Evolutionary conservation across 257 asterid species (phyloP), one percentile per base, ranked within the genome.

Genomic region (Nicotiana noctiflora): DNA sequence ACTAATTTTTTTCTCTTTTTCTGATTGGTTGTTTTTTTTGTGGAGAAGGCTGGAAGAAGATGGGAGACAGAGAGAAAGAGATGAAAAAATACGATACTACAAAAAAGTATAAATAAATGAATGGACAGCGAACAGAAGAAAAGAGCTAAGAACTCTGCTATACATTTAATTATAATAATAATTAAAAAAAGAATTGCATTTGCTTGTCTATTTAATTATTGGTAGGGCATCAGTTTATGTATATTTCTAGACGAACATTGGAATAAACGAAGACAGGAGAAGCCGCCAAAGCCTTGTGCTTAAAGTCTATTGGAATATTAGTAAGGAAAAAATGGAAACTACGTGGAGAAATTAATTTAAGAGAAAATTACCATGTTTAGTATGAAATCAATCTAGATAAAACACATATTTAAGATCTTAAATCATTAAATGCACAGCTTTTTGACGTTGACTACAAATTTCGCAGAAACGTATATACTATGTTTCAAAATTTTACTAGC

Each of bases 61-160:
- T 17, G 79, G 80, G 84, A 59, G 85, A 61, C 66, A 79, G 84
- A 74, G 65, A 68, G 81, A 52, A n/a, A 13, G 84, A 49, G 62
- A 34, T 46, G 78, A 56, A 64, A 27, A 79, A 18, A 46, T 62
- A 44, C 53, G 68, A 78, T 78, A 78, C 37, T 40, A 78, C 70
- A 46, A 44, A 79, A 60, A 44, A 37, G 72, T 79, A 63, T 79
- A 81, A 84, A 86, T 81, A 83, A 84, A 79, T 81, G 86, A 75
- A 86, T 83, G 92, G 90, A 86, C 92, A 84, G 88, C 89, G 82
- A 86, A 81, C 72, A 80, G 76, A 83, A 81, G 81, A 34, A 79
- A 82, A 75, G 84, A 76, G 76, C 11, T 40, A 11, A 79, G 72
- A 27, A 49, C 52, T 19, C 51, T 64, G 19, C 44, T 23, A 29